These are phyloP conservation scores for Lentinula edodes DNA, from an alignment of 768 basidiomycete genomes.

Conservation along the genomic window DNA sequence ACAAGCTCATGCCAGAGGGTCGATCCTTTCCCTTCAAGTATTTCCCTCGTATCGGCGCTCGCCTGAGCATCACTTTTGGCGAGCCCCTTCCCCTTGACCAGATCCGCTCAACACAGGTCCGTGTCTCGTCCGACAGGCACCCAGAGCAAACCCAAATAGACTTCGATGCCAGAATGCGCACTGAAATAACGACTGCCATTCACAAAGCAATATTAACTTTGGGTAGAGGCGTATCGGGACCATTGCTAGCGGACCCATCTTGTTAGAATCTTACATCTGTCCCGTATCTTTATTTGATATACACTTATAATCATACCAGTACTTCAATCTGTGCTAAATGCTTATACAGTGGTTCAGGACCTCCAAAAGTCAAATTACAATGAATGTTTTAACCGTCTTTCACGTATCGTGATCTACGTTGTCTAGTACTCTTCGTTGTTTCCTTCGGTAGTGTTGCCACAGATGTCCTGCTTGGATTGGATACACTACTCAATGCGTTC, in stretches of 20 bases:
- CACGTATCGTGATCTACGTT: not conserved
- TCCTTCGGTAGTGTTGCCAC: not conserved
- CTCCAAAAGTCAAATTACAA: not conserved
- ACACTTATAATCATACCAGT: not conserved
- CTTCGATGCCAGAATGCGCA: conserved; percentile 29
- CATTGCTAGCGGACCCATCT: conserved; percentile 18
- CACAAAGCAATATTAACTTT: conserved; percentile 49
- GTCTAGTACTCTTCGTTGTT: not conserved
- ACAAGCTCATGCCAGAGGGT: conserved; percentile 86
- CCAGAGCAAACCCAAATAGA: conserved; percentile 1
- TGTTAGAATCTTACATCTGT: not conserved
- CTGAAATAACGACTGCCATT: conserved; percentile 48
- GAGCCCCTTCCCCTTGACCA: conserved; percentile 51
- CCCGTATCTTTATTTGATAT: not conserved
- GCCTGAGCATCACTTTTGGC: conserved; percentile 76
- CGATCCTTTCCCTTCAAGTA: conserved; percentile 71
- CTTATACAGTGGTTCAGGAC: too few species aligned
- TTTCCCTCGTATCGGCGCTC: conserved; percentile 55
- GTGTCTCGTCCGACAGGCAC: not conserved
- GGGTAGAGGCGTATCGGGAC: conserved; percentile 45
- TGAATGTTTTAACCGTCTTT: not conserved
- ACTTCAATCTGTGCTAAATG: too few species aligned
- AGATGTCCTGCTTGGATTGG: not conserved
- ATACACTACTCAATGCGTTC: not conserved
- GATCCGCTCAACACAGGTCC: conserved; percentile 15